Evolutionary conservation across 257 asterid genomes (phyloP).

Genomic region (Hygrophila difformis): DNA sequence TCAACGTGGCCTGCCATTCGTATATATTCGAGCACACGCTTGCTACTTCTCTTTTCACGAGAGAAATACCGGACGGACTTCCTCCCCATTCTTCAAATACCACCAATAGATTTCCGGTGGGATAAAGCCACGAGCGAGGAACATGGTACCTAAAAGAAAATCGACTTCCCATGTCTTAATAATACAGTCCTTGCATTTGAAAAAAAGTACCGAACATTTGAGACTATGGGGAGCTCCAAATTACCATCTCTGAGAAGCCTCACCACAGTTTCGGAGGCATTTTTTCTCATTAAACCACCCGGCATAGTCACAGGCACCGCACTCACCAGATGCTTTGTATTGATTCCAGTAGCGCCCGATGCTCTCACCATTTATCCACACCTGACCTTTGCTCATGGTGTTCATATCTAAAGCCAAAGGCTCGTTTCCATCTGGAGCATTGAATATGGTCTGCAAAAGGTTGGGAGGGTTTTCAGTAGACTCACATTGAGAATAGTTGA

Average conservation of each 20-base stretch:
- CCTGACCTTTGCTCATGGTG: slow-evolving; percentile 2
- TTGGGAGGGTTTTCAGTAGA: neutral
- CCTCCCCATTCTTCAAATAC: neutral
- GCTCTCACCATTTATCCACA: neutral
- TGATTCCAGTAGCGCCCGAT: neutral
- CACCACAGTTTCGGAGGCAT: neutral
- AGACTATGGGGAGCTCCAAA: neutral
- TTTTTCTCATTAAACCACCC: neutral
- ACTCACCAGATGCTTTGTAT: too few relatives aligned
- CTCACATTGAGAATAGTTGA: neutral
- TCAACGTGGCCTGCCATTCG: too few relatives aligned
- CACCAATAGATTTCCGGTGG: neutral
- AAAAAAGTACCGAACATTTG: neutral
- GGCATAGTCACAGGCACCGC: neutral
- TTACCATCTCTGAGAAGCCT: neutral
- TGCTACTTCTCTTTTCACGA: neutral
- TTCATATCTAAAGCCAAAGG: slow-evolving; percentile 4
- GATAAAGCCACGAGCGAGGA: neutral
- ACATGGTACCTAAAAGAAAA: too few relatives aligned
- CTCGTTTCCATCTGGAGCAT: neutral
- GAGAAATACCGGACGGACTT: neutral
- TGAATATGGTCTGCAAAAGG: neutral
- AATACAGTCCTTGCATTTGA: too few relatives aligned
- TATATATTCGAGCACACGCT: too few relatives aligned
- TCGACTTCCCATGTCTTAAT: too few relatives aligned